These are phyloP conservation scores for Fusarium aywerte DNA, from an alignment of 2,329 filamentous ascomycete species.

Conservation along the genomic window DNA sequence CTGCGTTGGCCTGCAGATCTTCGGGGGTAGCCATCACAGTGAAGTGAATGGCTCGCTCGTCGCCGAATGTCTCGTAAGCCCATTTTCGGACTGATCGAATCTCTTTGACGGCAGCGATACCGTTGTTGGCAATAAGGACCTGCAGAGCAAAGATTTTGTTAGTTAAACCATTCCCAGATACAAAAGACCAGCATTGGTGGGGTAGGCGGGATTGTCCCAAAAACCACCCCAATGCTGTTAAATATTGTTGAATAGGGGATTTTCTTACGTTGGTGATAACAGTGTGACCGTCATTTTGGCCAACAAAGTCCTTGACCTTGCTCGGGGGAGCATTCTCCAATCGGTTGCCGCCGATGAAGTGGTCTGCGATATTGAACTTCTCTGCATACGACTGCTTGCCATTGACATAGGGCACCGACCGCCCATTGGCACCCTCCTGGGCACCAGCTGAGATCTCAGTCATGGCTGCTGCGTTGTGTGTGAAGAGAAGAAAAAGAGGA, in stretches of 20 bases:
- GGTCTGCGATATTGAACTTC: constrained; percentile 83
- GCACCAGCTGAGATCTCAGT: constrained; percentile 57
- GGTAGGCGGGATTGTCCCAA: constrained; percentile 6
- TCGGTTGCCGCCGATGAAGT: constrained; percentile 97
- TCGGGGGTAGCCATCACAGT: constrained; percentile 99
- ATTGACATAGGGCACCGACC: constrained; percentile 64
- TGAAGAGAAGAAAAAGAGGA: constrained; percentile 23
- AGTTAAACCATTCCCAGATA: constrained; percentile 11
- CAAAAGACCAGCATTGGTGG: constrained; percentile 12
- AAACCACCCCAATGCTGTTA: not conserved
- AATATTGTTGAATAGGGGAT: not conserved
- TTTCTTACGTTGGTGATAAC: constrained; percentile 93
- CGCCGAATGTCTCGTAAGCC: constrained; percentile 99
- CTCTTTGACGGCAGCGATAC: constrained; percentile 99
- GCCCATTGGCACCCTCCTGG: constrained; percentile 57
- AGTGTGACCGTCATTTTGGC: constrained; percentile 89
- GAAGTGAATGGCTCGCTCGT: constrained; percentile 98
- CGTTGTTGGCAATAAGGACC: constrained; percentile 99
- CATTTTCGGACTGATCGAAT: constrained; percentile 99
- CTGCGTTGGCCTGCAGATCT: constrained; percentile 95
- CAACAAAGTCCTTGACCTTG: constrained; percentile 96
- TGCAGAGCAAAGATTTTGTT: constrained; percentile 53
- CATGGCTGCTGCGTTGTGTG: constrained; percentile 55
- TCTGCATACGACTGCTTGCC: constrained; percentile 77
- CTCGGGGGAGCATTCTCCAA: constrained; percentile 83